A percentile compares a stretch with the other conserved stretches of the same genome.
Evolutionary conservation across 202 grass and related monocot species (phyloP).

Genomic region (Elaeis oleifera): DNA sequence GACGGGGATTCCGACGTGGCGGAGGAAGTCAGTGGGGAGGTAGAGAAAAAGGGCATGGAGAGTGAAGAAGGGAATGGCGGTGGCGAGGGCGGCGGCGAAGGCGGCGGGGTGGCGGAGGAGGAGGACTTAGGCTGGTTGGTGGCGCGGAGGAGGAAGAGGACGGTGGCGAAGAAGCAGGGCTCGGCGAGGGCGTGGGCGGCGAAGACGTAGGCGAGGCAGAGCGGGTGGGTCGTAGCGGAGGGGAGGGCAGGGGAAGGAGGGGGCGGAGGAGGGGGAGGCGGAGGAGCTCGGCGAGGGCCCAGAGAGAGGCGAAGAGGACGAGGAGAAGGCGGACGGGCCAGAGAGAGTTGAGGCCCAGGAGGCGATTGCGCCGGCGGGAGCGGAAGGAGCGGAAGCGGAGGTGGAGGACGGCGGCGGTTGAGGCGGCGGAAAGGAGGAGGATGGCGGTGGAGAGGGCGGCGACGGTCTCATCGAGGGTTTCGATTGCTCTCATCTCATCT

Average conservation of each 20-base stretch:
- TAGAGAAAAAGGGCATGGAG: constrained; percentile 20
- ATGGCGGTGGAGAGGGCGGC: constrained; percentile 6
- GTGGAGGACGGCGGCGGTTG: constrained; percentile 16
- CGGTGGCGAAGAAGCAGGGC: no score
- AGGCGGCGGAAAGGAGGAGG: constrained; percentile 7
- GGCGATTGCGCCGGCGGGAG: constrained; percentile 7
- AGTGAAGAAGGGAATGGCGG: no score
- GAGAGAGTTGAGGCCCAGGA: constrained; percentile 21
- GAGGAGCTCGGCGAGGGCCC: constrained; percentile 16
- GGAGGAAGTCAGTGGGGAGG: constrained; percentile 25
- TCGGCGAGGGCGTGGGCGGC: no score
- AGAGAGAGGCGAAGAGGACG: constrained; percentile 20
- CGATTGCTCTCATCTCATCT: no score
- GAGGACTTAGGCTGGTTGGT: no score
- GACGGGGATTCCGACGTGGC: constrained; percentile 2
- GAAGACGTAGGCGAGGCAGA: no score
- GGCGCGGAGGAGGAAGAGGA: no score
- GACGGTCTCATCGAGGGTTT: constrained; percentile 10
- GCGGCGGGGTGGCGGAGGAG: background rate
- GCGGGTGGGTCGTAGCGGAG: no score
- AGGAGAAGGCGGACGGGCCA: constrained; percentile 16
- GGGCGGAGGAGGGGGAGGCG: constrained; percentile 25
- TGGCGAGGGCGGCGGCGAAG: constrained; percentile 26
- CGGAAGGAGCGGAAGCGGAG: constrained; percentile 13
- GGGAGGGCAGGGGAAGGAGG: constrained; percentile 19